Base-by-base conservation (phyloP, 2,329 filamentous ascomycete species). In the Hypoxylon sp. region DNA sequence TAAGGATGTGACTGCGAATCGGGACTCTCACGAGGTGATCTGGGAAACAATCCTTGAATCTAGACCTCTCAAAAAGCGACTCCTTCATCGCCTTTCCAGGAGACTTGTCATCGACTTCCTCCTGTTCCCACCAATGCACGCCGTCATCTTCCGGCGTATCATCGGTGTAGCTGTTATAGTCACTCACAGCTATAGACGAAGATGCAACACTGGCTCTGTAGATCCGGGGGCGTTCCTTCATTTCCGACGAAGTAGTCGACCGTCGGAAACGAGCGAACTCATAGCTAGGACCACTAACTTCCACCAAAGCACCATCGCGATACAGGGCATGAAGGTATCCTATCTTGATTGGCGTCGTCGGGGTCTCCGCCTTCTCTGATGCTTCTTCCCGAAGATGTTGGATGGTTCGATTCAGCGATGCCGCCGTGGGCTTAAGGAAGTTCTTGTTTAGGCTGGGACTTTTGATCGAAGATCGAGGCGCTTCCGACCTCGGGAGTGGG, bases 341-440 rank as follows among this genome's bases (percentile, higher is more conserved):
- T 17, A 6, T 1, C 5, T 7, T 42, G n/a, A 17, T 42, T 42
- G 6, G 5, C 35, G 13, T n/a, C 4, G 21, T 13, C 27, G 8
- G n/a, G 2, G 8, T 37, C 31, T 52, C 50, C 37, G 10, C 3
- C 15, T 29, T 5, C 10, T 37, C 31, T 3, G 29, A 24, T 31
- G n/a, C 5, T 17, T 50, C 15, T 15, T 42, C 32, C 17, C 3
- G 17, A 24, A 10, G 8, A 6, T 15, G 1, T 32, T 50, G 17
- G 5, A 11, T n/a, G 35, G 6, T 13, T 52, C 60, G 46, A 29
- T 32, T 58, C 1, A 31, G 54, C 13, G 54, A 64, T 15, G 54
- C 46, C 6, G 17, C 29, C 5, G 54, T 62, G 2, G 31, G 11
- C 13, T 21, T 5, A 3, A 65, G 50, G 15, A 35, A 65, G 3